Evolutionary conservation across 495 filamentous ascomycete genomes (phyloP), one percentile per base, ranked within the genome.

Genomic region (Penicillium tannophilum): DNA sequence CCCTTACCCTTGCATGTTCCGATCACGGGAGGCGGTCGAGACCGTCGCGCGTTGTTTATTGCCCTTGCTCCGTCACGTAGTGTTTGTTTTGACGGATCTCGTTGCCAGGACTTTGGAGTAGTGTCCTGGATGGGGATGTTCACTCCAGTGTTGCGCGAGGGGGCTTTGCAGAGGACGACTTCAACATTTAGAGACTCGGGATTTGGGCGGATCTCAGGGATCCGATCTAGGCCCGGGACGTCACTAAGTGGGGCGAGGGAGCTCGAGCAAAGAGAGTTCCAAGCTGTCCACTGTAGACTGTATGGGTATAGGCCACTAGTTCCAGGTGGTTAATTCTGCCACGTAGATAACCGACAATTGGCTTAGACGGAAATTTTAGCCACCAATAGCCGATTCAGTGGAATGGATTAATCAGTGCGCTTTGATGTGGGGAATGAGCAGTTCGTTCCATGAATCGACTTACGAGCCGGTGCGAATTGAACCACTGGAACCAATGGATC

Each of bases 401-500:
- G 44, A 47, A 28, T 47, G 10, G 24, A 46, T 45, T 19, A 20
- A 45, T 45, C 33, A 8, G 33, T n/a, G n/a, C 43, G 16, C 16
- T 45, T 45, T 17, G 24, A 49, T 33, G 20, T 52, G 50, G 60
- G 41, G 56, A 54, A 52, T 6, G 36, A 58, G 44, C 39, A 58
- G 64, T 67, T 67, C 64, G 64, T 59, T 55, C 64, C 61, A 61
- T 33, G 47, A 56, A 55, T 36, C 11, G n/a, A 24, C 19, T 1
- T 39, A 9, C 44, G 52, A 55, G 33, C 43, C 49, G 57, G 51
- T 28, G 59, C 54, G 16, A 43, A 24, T 11, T 45, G 61, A 63
- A 63, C 63, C 63, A 54, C 46, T 60, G 64, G 64, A 58, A 47
- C 63, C 60, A 24, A 51, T 62, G 63, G 63, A 53, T 42, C 63